These are phyloP conservation scores for Trichomonas vaginalis DNA, from an alignment of 208 protist genomes.

Conservation along the genomic window DNA sequence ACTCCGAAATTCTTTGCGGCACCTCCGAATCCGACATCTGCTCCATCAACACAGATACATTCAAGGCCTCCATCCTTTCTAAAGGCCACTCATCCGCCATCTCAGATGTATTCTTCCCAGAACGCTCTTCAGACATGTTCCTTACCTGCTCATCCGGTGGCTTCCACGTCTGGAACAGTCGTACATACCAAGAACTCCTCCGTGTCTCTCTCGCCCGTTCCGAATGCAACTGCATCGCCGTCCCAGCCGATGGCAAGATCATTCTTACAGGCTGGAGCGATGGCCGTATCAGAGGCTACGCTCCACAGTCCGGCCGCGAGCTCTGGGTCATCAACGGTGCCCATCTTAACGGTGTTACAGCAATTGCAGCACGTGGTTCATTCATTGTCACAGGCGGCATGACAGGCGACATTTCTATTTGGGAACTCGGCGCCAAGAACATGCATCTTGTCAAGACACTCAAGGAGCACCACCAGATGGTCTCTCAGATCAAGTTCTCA, in stretches of 20 bases:
- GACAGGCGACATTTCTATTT: slow-evolving; percentile 66
- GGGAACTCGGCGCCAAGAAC: slow-evolving; percentile 42
- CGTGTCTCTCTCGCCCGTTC: slow-evolving; percentile 67
- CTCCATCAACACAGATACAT: slow-evolving; percentile 62
- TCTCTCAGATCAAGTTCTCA: slow-evolving; percentile 55
- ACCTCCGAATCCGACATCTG: slow-evolving; percentile 66
- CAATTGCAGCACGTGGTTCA: slow-evolving; percentile 54
- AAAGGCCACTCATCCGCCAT: slow-evolving; percentile 69
- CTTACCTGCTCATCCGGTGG: slow-evolving; percentile 45
- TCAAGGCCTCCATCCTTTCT: slow-evolving; percentile 54
- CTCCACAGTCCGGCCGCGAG: slow-evolving; percentile 67
- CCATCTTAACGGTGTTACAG: slow-evolving; percentile 71
- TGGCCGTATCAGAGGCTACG: slow-evolving; percentile 70
- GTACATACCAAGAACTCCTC: slow-evolving; percentile 63
- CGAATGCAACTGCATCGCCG: slow-evolving; percentile 65
- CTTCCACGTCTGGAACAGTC: slow-evolving; percentile 71
- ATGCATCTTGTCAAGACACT: slow-evolving; percentile 61
- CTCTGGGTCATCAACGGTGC: slow-evolving; percentile 76
- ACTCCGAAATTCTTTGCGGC: slow-evolving; percentile 63
- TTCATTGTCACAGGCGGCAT: slow-evolving; percentile 66
- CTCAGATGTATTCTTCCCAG: slow-evolving; percentile 68
- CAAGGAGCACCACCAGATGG: slow-evolving; percentile 73
- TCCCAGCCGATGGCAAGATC: slow-evolving; percentile 65
- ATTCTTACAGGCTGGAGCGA: slow-evolving; percentile 75
- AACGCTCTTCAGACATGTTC: slow-evolving; percentile 67